Evolutionary conservation across 352 stramenopile genomes (phyloP).

Genomic region (Globisporangium acanthophoron): DNA sequence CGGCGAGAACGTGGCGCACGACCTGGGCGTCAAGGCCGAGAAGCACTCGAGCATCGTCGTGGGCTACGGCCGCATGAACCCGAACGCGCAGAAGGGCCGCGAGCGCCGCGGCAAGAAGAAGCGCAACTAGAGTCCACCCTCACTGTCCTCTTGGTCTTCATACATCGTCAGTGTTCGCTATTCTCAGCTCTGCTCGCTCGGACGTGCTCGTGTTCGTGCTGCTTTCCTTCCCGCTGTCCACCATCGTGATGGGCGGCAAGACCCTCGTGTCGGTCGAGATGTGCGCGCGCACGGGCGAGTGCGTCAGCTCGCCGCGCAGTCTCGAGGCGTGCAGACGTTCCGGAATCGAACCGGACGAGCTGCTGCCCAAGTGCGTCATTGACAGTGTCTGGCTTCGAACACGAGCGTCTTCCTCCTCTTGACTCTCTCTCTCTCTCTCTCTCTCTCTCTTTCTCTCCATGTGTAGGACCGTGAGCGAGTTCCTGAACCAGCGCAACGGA

Average conservation of each 20-base stretch:
- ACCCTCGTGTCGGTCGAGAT: conserved; percentile 51
- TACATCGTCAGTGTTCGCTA: too few species aligned
- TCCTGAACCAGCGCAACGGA: conserved; percentile 26
- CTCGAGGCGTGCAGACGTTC: conserved; percentile 66
- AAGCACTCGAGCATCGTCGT: conserved; percentile 89
- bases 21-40: conserved; percentile 91
- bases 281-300: conserved; percentile 38
- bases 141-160: background rate
- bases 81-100: conserved; percentile 94
- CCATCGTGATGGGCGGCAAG: conserved; percentile 27
- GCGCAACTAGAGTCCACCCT: conserved; percentile 53
- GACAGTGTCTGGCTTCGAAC: background rate
- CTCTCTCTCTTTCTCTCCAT: background rate
- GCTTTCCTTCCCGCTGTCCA: background rate
- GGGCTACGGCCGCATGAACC: conserved; percentile 94
- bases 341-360: conserved; percentile 59
- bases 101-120: conserved; percentile 98
- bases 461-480: conserved; percentile 29
- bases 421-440: background rate
- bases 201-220: background rate
- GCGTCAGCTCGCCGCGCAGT: conserved; percentile 56
- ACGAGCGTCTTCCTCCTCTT: background rate
- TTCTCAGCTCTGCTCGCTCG: too few species aligned
- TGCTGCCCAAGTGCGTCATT: conserved; percentile 43
- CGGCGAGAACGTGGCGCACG: conserved; percentile 91